These are phyloP conservation scores for Paramecium bursaria DNA, from an alignment of 73 alveolate species.

Conservation along the genomic window DNA sequence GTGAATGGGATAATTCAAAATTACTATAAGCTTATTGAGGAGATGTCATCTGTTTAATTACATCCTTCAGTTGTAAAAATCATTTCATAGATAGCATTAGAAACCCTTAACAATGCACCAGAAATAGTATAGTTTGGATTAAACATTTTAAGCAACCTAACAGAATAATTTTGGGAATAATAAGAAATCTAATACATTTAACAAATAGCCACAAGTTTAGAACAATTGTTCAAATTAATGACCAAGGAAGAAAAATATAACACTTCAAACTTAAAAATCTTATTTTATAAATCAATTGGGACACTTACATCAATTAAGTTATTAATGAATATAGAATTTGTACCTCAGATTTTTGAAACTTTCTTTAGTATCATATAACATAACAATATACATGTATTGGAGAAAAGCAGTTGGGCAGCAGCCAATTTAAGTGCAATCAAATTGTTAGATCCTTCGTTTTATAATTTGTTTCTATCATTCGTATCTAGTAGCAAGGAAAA, in stretches of 20 bases:
- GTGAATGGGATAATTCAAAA: background rate
- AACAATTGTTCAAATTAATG: background rate
- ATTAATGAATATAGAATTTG: background rate
- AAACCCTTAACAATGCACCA: conserved; percentile 10
- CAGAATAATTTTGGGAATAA: background rate
- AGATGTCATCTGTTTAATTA: conserved; percentile 15
- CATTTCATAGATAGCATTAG: background rate
- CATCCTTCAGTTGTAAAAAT: background rate
- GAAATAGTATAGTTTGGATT: conserved; percentile 53
- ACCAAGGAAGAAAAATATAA: conserved; percentile 10
- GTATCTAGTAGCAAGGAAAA: conserved; percentile 20
- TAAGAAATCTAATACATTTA: background rate
- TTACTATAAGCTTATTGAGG: conserved; percentile 19
- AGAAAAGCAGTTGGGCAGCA: conserved; percentile 63
- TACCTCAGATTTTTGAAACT: background rate
- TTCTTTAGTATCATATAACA: background rate
- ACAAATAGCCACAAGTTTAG: background rate
- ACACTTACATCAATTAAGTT: background rate
- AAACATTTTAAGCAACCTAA: background rate
- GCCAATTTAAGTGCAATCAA: conserved; percentile 37
- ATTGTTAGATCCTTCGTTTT: background rate
- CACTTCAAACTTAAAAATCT: conserved; percentile 24
- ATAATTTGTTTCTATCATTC: background rate
- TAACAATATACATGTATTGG: conserved; percentile 36
- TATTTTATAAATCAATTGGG: conserved; percentile 43